Percentiles rank a stretch among this genome's conserved stretches.
Evolutionary conservation across 306 rosid genomes (phyloP).

Genomic region (Cicer arietinum): DNA sequence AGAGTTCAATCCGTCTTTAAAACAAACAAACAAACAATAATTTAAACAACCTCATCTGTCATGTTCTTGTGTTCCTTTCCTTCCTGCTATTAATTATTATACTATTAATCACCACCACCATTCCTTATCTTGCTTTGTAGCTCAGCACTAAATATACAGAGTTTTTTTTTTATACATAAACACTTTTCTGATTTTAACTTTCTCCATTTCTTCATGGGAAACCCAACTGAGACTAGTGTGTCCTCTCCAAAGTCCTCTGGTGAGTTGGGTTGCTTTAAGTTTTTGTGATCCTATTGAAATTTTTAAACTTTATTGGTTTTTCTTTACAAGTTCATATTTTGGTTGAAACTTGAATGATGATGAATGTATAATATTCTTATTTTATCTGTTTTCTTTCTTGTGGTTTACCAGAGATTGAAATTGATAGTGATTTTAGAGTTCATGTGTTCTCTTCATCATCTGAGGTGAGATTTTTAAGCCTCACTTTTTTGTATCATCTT

Average conservation of each 20-base stretch:
- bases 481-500: conserved; percentile 22
- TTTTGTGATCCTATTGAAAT: conserved; percentile 22
- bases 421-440: conserved; percentile 60
- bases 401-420: conserved; percentile 57
- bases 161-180: background rate
- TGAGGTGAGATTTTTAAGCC: conserved; percentile 63
- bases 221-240: conserved; percentile 14
- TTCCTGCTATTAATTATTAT: background rate
- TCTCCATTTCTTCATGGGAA: conserved; percentile 43
- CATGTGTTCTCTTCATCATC: conserved; percentile 80
- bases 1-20: conserved; percentile 29
- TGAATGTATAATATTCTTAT: conserved; percentile 17
- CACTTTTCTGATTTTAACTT: background rate
- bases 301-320: background rate
- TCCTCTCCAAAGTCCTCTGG: conserved; percentile 32
- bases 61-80: background rate
- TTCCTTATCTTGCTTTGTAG: background rate
- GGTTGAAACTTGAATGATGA: background rate
- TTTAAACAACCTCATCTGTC: background rate
- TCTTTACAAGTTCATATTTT: conserved; percentile 20
- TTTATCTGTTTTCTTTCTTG: conserved; percentile 17
- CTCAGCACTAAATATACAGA: background rate
- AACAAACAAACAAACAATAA: background rate
- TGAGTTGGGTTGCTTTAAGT: conserved; percentile 39
- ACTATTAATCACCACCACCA: background rate